These are phyloP conservation scores for Begonia fuchsioides DNA, from an alignment of 306 rosid genomes.

Conservation along the genomic window DNA sequence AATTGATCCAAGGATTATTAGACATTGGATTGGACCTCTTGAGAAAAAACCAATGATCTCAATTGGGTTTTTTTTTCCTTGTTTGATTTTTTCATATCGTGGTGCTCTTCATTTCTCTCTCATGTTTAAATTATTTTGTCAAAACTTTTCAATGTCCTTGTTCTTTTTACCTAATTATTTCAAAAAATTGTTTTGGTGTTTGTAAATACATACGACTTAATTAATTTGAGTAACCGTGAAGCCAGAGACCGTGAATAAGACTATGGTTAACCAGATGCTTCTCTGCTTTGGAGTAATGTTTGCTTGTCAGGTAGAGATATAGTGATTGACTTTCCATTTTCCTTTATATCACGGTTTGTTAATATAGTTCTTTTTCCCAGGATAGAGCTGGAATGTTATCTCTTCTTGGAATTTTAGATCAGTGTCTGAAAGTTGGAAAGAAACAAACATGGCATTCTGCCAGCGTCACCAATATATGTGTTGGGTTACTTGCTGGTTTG, in stretches of 20 bases:
- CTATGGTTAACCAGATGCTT: slow-evolving; percentile 96
- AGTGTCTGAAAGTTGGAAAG: slow-evolving; percentile 86
- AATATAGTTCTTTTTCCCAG: slow-evolving; percentile 35
- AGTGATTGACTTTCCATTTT: slow-evolving; percentile 9
- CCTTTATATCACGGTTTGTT: slow-evolving; percentile 12
- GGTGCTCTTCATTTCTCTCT: too few species aligned
- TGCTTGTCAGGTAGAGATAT: slow-evolving; percentile 76
- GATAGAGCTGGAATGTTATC: slow-evolving; percentile 72
- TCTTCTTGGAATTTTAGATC: slow-evolving; percentile 80
- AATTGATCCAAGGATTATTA: too few species aligned
- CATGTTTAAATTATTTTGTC: too few species aligned
- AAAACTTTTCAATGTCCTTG: too few species aligned
- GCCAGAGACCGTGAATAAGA: slow-evolving; percentile 94
- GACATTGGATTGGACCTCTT: too few species aligned
- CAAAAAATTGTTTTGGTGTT: too few species aligned
- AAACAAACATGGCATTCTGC: slow-evolving; percentile 78
- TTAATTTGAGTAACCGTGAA: slow-evolving; percentile 33
- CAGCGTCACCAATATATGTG: slow-evolving; percentile 82
- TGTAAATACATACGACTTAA: too few species aligned
- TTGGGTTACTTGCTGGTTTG: slow-evolving; percentile 80
- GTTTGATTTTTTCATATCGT: too few species aligned
- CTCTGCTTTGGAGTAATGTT: slow-evolving; percentile 72
- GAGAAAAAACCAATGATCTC: too few species aligned
- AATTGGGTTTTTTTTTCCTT: too few species aligned
- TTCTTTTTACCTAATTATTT: too few species aligned